Evolutionary conservation across 768 basidiomycete genomes (phyloP).

Genomic region (Exsudoporus frostii): DNA sequence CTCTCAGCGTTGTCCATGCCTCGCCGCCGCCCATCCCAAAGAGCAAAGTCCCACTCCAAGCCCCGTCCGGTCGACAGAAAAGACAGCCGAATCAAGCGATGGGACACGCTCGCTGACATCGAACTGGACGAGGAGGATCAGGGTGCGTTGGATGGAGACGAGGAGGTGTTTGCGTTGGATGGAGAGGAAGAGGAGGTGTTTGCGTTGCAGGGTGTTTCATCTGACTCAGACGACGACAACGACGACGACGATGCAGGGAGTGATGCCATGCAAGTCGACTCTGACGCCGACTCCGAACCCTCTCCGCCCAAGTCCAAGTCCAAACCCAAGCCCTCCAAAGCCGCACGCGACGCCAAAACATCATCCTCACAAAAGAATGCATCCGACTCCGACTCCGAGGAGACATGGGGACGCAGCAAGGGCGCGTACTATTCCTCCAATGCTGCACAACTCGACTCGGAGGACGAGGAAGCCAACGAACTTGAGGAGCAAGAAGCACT

Average conservation of each 20-base stretch:
- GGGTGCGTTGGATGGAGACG: conserved; percentile 65
- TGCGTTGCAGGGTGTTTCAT: conserved; percentile 56
- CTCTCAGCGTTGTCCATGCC: conserved; percentile 39
- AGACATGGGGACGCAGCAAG: conserved; percentile 78
- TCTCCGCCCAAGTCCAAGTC: conserved; percentile 14
- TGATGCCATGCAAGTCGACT: conserved; percentile 26
- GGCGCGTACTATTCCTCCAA: conserved; percentile 86
- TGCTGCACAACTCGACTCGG: conserved; percentile 74
- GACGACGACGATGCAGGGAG: conserved; percentile 29
- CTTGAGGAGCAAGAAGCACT: conserved; percentile 86
- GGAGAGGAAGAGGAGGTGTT: conserved; percentile 79
- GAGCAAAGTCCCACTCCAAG: conserved; percentile 35
- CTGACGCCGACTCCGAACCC: neutral
- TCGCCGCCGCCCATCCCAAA: conserved; percentile 37
- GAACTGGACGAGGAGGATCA: conserved; percentile 77
- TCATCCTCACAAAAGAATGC: neutral
- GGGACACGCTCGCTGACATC: conserved; percentile 66
- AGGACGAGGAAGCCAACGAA: conserved; percentile 86
- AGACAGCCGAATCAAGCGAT: conserved; percentile 56
- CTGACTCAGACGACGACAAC: conserved; percentile 32
- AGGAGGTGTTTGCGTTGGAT: conserved; percentile 79
- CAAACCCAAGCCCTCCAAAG: conserved; percentile 9
- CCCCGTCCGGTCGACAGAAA: conserved; percentile 49
- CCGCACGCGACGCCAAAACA: conserved; percentile 15
- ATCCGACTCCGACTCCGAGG: conserved; percentile 33